phyloP scores from a whole-genome alignment of 805 yeast species.

The Saturnispora besseyi region DNA sequence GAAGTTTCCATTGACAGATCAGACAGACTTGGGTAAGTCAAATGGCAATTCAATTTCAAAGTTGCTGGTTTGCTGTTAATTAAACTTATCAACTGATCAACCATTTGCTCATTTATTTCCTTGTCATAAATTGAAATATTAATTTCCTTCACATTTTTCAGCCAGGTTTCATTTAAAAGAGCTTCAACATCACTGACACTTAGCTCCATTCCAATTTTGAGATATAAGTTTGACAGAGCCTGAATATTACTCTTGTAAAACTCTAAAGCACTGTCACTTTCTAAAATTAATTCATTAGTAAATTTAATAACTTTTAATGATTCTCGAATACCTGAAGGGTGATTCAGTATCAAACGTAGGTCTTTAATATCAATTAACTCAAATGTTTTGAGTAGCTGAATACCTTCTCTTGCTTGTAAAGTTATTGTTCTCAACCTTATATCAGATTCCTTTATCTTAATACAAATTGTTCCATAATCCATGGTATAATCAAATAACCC shows the following conservation, averaged over 20 bases:
- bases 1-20: conserved; percentile 2
- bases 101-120: conserved; percentile 1
- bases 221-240: background rate
- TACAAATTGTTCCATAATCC: conserved; percentile 6
- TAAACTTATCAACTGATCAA: background rate
- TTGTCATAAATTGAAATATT: conserved; percentile 7
- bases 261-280: background rate
- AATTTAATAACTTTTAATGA: background rate
- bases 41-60: conserved; percentile 4
- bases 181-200: background rate
- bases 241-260: background rate
- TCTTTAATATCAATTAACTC: background rate
- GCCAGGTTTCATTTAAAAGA: background rate
- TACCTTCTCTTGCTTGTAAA: conserved; percentile 3
- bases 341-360: background rate
- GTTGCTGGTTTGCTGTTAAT: background rate
- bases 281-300: conserved; percentile 1
- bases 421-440: conserved; percentile 6
- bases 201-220: background rate
- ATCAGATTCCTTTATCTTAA: background rate
- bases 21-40: conserved; percentile 6
- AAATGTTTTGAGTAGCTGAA: conserved; percentile 1
- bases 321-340: conserved; percentile 6
- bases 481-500: conserved; percentile 2
- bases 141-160: background rate